phyloP scores from a whole-genome alignment of 1,284 basidiomycete genomes.

The Rhizoctonia solani region DNA sequence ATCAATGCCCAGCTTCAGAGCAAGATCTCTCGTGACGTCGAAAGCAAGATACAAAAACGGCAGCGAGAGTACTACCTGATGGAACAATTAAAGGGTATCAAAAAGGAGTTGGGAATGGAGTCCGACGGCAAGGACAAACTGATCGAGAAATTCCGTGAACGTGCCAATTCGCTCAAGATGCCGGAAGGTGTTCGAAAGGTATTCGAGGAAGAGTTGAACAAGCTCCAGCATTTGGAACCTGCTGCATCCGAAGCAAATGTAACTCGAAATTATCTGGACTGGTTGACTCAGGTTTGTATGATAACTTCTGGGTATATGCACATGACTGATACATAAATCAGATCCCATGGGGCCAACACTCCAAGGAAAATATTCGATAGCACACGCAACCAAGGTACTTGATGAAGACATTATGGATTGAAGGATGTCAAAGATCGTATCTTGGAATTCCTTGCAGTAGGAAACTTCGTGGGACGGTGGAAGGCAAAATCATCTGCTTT shows the following conservation, averaged over 20 bases:
- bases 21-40: conserved; percentile 94
- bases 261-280: conserved; percentile 95
- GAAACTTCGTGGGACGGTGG: conserved; percentile 95
- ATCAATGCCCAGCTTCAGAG: conserved; percentile 96
- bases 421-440: conserved; percentile 97
- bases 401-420: conserved; percentile 98
- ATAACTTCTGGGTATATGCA: not conserved
- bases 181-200: conserved; percentile 91
- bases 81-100: conserved; percentile 99
- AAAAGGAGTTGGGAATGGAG: conserved; percentile 98
- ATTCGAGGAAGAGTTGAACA: conserved; percentile 95
- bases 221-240: conserved; percentile 90
- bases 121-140: conserved; percentile 97
- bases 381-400: conserved; percentile 81
- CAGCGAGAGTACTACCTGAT: conserved; percentile 98
- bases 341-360: conserved; percentile 97
- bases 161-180: conserved; percentile 87
- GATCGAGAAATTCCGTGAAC: conserved; percentile 94
- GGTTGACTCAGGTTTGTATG: conserved; percentile 80
- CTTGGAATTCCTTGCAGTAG: conserved; percentile 96
- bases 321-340: conserved; percentile 41
- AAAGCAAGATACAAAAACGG: conserved; percentile 94
- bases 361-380: conserved; percentile 92
- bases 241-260: conserved; percentile 94
- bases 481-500: conserved; percentile 97